Base-by-base conservation (phyloP, 1,139 yeast species). In the Blastobotrys serpentis region DNA sequence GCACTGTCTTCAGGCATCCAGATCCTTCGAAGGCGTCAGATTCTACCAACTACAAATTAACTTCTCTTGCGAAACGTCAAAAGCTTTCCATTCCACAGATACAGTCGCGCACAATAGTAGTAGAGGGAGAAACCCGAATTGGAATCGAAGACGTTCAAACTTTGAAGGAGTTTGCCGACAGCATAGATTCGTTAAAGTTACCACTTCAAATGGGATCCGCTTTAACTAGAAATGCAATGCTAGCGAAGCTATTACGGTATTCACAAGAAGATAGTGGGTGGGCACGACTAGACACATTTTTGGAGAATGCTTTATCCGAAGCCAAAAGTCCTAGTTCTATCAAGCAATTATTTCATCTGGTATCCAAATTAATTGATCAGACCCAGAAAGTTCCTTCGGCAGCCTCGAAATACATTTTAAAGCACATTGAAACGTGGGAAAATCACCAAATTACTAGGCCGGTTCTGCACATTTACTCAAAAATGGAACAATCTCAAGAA, bases 1-100 rank as follows among this genome's bases (percentile, higher is more conserved):
- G 59, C 2, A 54, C 52, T 4, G 50, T 63, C 11, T 69, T 67
- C 51, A 41, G 47, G 4, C 62, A 60, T 32, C 73, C 71, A 4
- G 61, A 62, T 42, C 48, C 52, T 3, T 52, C 46, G n/a, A 52
- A 52, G 30, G 48, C 19, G 34, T 26, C 33, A 8, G n/a, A n/a
- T n/a, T n/a, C n/a, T n/a, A 26, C 33, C 13, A 11, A 29, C 19
- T 18, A 41, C 10, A n/a, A 41, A 10, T 5, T 14, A 18, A 7
- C 43, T 7, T 18, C 21, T 3, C 36, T 25, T 13, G 4, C 34
- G 22, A 43, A 54, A 22, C 43, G 53, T 11, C 47, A 45, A 37
- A 51, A 41, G 33, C 34, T 36, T 7, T 17, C 40, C 10, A 13
- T 36, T 4, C 40, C 40, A 4, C 40, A 36, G 44, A 17, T 50